Conservation (phyloP, 371 early-diverging fungal species). For the Mucor velutinosus region DNA sequence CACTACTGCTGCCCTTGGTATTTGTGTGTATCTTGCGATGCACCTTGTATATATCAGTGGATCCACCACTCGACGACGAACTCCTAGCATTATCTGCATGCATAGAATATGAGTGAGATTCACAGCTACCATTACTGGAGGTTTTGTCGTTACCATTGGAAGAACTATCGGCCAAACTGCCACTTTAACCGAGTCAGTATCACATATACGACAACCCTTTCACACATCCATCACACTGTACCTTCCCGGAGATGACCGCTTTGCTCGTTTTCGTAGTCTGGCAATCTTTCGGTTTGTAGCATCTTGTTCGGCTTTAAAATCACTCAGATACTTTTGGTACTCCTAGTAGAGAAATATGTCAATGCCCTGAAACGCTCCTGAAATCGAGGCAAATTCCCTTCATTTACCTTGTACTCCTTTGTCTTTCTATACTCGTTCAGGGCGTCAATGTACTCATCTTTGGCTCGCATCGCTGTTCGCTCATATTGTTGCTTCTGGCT, state of each 20-base stretch:
- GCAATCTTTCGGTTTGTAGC: constrained; percentile 25
- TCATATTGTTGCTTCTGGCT: constrained; percentile 43
- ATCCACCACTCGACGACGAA: constrained; percentile 20
- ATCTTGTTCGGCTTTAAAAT: constrained; percentile 47
- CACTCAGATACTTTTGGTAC: constrained; percentile 40
- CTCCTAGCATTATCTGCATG: constrained; percentile 12
- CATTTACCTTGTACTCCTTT: constrained; percentile 34
- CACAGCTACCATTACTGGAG: constrained; percentile 1
- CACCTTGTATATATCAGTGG: constrained; percentile 19
- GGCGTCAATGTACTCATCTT: constrained; percentile 40
- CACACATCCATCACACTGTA: neutral
- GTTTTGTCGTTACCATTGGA: constrained; percentile 10
- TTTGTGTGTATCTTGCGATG: neutral
- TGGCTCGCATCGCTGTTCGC: constrained; percentile 38
- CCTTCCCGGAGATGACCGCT: constrained; percentile 23
- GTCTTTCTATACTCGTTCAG: constrained; percentile 42
- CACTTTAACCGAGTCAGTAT: neutral
- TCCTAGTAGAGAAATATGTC: constrained; percentile 14
- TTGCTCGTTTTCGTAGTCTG: constrained; percentile 26
- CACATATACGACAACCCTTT: neutral
- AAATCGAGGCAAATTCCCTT: no score
- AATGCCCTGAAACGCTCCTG: no score
- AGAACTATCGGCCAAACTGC: constrained; percentile 20
- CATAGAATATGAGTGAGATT: neutral
- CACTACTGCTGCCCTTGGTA: neutral